Evolutionary conservation across 331 rosid genomes (phyloP), one percentile per base, ranked within the genome.

Genomic region (Saraca asoca): DNA sequence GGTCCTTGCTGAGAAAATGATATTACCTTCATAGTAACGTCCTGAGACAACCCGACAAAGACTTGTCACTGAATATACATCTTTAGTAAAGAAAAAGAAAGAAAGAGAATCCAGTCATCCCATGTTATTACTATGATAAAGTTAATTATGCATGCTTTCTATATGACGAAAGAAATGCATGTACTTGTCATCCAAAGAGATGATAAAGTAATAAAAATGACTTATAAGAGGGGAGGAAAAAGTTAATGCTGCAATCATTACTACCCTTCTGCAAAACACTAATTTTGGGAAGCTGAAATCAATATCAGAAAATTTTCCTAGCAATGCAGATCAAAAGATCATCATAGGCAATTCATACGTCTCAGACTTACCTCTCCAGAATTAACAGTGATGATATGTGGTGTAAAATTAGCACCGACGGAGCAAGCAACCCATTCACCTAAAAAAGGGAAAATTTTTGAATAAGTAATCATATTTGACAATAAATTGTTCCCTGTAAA

Each of bases 1-100:
- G 98, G 96, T 45, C 96, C 98, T 93, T 93, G 98, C 81, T 93
- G 98, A 62, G 98, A 93, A 82, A 93, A 93, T 38, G 98, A 93
- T 85, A 93, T 93, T 39, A 93, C 78, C 89, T 93, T 93, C 98
- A 89, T 93, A 37, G 90, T 93, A 60, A 93, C 95, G 73, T 93
- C 98, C 98, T 93, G 74, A 58, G 46, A 69, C 43, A 79, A 62
- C 69, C 76, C 63, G 42, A 75, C 71, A 53, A 58, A 69, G 58
- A 62, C 9, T 63, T 10, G 7, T 51, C 54, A 65, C 31, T 62
- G 63, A 72, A 8, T 1, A 24, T 24, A 24, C 31, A 24, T 24
- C 31, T 62, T 60, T 41, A 33, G 61, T 62, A 11, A 62, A 65
- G 19, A 7, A 62, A 9, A 9, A 68, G 61, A 35, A 42, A 45